Base-by-base conservation (phyloP, 768 basidiomycete species). In the Naganishia onofrii region DNA sequence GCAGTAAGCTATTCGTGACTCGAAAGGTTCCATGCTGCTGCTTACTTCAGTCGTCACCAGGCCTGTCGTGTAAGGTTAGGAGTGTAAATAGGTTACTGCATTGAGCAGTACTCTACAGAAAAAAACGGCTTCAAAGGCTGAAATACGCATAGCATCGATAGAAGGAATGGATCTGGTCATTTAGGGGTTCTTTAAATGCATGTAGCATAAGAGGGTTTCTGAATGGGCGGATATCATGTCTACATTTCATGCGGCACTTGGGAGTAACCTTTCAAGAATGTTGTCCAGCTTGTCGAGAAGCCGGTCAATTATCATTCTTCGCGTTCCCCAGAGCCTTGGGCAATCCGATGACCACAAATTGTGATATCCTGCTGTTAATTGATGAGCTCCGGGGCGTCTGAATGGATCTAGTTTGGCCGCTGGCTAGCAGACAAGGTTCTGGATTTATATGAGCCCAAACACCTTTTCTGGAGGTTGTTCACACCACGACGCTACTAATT, bases 1-100 rank as follows among this genome's bases (percentile, higher is more conserved):
- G 65, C 67, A 75, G 77, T 78, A 32, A 74, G 77, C 74, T 48
- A 3, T 52, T 34, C 34, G n/a, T 7, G 2, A 46, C 26, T 28
- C 12, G 12, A 42, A 38, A 2, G 13, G 2, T 9, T 17, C 1
- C 5, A 8, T 44, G 38, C 38, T 28, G 0, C 46, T 15, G 4
- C 38, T 63, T 26, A 63, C 15, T 1, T 6, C 23, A 46, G 3
- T 51, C 23, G 21, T 63, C 26, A 3, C 26, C 26, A 63, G 60
- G 38, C 60, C 60, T n/a, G 60, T 63, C 29, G 60, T 44, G 9
- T 63, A 36, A 44, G 42, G 48, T 12, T 26, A n/a, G 23, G 23
- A 42, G 42, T 51, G 21, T 12, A 3, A 26, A 51, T 9, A 26
- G 23, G 48, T 51, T 51, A 7, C 48, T 42, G 48, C 48, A 7